Evolutionary conservation across 2,329 filamentous ascomycete genomes (phyloP), one percentile per base, ranked within the genome.

Genomic region (Aspergillus tubingensis): DNA sequence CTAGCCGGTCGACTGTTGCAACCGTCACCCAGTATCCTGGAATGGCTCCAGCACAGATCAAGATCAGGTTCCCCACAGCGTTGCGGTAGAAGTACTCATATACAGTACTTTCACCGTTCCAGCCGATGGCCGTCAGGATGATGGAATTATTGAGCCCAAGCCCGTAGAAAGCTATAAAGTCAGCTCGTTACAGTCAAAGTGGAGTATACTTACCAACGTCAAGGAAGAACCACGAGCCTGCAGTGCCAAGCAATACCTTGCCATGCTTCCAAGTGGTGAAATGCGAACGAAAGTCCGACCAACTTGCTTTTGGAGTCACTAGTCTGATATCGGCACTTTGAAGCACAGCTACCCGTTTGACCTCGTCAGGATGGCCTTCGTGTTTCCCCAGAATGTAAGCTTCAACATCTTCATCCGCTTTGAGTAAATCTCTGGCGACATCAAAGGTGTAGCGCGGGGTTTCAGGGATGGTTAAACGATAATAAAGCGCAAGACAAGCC

Each of bases 401-500:
- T 71, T 87, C 85, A 66, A 89, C 85, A 65, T 95, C 91, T 50
- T 85, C 86, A 56, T 86, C 83, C 44, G 86, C 91, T 79, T 91
- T 88, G 68, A 91, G 85, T 41, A 91, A 83, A 70, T 95, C 90
- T 47, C 86, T 87, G 54, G 86, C 84, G 21, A 95, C 85, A 72
- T 95, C 91, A 68, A 95, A 94, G 27, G 91, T 95, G 79, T 95
- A 96, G 27, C 91, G 89, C 55, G 91, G 91, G 36, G 91, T 94
- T 79, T 96, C 91, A 23, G 91, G 91, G 66, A 96, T 94, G 55
- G 91, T 95, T 3, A 95, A 84, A 63, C 91, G 89, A 78, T 91
- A 95, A 81, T 95, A 95, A 17, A 96, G 85, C 19, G 91, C 91
- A 64, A 93, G 87, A 73, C 87, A 91, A 47, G 89, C 91, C 2